A percentile compares a stretch with the other conserved stretches of the same genome.
phyloP scores from a whole-genome alignment of 768 basidiomycete species.

The Xerocomellus amylosporus region DNA sequence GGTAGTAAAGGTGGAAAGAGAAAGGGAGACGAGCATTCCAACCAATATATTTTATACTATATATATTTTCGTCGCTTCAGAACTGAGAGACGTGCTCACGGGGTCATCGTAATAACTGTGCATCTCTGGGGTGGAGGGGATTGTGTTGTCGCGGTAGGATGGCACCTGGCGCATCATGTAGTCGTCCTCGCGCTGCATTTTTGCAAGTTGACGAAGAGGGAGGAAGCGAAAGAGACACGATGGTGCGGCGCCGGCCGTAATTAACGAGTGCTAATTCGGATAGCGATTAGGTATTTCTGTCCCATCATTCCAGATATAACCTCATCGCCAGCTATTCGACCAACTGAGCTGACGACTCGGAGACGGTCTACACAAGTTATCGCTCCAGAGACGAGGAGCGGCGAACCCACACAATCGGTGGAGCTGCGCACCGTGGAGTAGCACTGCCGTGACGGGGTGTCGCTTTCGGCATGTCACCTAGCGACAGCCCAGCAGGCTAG shows the following conservation, averaged over 20 bases:
- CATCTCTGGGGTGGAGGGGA: conserved; percentile 21
- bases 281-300: neutral
- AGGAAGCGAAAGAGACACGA: neutral
- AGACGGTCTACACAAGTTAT: too few species aligned
- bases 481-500: neutral
- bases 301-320: too few species aligned
- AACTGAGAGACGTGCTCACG: conserved; percentile 7
- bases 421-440: too few species aligned
- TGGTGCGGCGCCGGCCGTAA: too few species aligned
- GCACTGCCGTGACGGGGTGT: too few species aligned
- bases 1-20: neutral
- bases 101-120: conserved; percentile 32
- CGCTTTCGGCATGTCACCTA: neutral
- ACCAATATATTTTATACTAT: neutral
- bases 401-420: too few species aligned
- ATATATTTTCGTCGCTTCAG: neutral
- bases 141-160: conserved; percentile 19
- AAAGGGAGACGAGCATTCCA: neutral
- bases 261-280: neutral
- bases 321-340: too few species aligned
- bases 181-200: conserved; percentile 23
- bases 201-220: neutral
- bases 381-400: too few species aligned
- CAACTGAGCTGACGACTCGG: too few species aligned
- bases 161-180: conserved; percentile 29